Conservation (phyloP, 192 early-diverging fungal species). For the Backusella morwellensis region DNA sequence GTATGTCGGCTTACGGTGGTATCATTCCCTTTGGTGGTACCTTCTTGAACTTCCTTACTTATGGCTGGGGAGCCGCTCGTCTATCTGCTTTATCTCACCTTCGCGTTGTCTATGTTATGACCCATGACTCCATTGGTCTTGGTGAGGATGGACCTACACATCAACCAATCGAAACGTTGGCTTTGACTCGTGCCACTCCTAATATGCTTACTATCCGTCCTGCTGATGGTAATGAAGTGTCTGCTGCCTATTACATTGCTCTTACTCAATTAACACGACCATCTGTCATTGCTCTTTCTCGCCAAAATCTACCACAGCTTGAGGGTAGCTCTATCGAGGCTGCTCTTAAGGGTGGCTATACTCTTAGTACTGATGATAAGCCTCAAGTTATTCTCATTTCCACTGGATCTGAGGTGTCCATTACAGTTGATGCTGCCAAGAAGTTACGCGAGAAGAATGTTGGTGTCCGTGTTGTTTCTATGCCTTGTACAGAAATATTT, state of each 20-base stretch:
- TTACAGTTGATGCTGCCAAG: constrained; percentile 84
- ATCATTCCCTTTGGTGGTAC: constrained; percentile 83
- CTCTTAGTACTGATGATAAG: constrained; percentile 61
- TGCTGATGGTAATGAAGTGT: constrained; percentile 92
- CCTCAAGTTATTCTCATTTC: constrained; percentile 70
- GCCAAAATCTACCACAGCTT: constrained; percentile 93
- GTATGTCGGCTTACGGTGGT: constrained; percentile 82
- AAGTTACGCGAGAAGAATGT: constrained; percentile 55
- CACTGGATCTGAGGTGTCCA: constrained; percentile 91
- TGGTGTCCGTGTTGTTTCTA: constrained; percentile 84
- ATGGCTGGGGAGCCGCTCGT: constrained; percentile 84
- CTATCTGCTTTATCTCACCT: constrained; percentile 83
- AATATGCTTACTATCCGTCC: constrained; percentile 86
- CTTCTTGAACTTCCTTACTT: constrained; percentile 91
- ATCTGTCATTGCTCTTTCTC: constrained; percentile 80
- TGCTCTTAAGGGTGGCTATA: constrained; percentile 82
- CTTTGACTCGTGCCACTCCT: constrained; percentile 84
- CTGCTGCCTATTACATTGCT: constrained; percentile 84
- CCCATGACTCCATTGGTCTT: constrained; percentile 97
- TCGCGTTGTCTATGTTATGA: constrained; percentile 95
- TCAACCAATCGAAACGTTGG: constrained; percentile 95
- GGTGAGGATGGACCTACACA: constrained; percentile 99
- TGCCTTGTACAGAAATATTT: constrained; percentile 91
- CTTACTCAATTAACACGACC: constrained; percentile 66
- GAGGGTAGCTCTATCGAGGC: constrained; percentile 77